Conservation (phyloP, 441 rosid genomes). For the Kokia cookei region DNA sequence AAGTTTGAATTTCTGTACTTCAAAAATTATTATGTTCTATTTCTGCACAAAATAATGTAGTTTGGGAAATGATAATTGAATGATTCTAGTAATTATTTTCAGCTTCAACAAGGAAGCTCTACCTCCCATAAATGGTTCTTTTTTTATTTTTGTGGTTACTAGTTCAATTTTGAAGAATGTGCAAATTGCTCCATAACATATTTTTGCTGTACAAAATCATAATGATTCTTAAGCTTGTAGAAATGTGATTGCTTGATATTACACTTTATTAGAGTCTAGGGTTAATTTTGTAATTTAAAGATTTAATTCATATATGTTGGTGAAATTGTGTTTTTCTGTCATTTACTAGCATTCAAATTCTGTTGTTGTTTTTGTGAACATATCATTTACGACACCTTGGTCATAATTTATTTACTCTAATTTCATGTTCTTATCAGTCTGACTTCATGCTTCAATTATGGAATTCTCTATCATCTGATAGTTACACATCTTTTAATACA, state of each 20-base stretch:
- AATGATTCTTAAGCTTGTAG: background rate
- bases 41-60: background rate
- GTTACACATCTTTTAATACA: background rate
- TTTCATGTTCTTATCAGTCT: background rate
- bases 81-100: background rate
- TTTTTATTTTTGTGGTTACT: background rate
- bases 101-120: background rate
- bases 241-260: background rate
- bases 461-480: conserved; percentile 1
- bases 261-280: background rate
- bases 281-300: background rate
- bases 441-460: background rate
- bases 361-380: background rate
- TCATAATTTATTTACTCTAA: background rate
- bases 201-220: background rate
- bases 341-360: background rate
- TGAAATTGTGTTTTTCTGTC: background rate
- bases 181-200: background rate
- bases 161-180: background rate
- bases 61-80: background rate
- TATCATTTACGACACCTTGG: background rate
- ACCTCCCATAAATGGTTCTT: background rate
- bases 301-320: background rate
- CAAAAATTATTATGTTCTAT: background rate
- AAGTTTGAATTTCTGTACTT: background rate